Evolutionary conservation across 73 alveolate genomes (phyloP).

Genomic region (Paramecium pentaurelia): DNA sequence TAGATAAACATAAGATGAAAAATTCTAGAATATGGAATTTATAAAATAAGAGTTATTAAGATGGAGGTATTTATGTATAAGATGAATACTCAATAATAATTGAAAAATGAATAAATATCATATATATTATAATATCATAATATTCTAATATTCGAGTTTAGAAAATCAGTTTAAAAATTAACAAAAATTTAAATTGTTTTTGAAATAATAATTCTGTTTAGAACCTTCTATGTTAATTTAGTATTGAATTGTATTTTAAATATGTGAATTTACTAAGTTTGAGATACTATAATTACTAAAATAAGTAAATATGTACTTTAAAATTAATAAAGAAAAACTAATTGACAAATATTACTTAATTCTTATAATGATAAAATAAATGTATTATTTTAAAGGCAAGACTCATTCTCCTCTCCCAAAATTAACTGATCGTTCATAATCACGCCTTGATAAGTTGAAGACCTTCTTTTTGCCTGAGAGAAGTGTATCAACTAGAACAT

Average conservation of each 20-base stretch:
- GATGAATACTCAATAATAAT: background rate
- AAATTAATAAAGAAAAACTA: background rate
- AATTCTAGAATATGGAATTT: background rate
- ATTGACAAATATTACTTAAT: background rate
- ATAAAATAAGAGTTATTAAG: background rate
- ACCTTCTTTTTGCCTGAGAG: background rate
- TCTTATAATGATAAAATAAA: background rate
- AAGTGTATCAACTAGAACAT: background rate
- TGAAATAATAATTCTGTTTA: background rate
- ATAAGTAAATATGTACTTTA: background rate
- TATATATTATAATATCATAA: background rate
- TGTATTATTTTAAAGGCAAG: conserved; percentile 18
- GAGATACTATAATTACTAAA: background rate
- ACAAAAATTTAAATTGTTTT: background rate
- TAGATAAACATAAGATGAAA: background rate
- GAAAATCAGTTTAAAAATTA: background rate
- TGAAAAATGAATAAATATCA: background rate
- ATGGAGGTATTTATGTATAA: background rate
- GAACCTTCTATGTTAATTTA: background rate
- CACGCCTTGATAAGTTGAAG: background rate
- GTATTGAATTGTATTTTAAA: background rate
- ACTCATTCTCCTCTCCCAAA: conserved; percentile 20
- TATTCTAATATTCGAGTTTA: background rate
- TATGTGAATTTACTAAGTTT: background rate
- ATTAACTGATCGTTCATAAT: background rate